Percentiles rank a stretch among this genome's conserved stretches.
phyloP scores from a whole-genome alignment of 2,329 filamentous ascomycete genomes.

The Fusarium sp. region DNA sequence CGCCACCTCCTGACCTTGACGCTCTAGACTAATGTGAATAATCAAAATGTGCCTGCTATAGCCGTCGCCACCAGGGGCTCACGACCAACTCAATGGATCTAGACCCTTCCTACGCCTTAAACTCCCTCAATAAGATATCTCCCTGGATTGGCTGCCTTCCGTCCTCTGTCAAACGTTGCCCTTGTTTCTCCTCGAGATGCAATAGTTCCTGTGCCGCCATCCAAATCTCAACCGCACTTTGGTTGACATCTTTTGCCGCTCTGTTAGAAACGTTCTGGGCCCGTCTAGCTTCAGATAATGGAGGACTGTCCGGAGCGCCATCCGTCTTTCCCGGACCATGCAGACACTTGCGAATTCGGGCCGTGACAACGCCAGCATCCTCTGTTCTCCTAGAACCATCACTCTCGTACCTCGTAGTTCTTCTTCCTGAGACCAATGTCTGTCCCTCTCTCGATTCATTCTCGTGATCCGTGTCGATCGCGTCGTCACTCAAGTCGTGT shows the following conservation, averaged over 20 bases:
- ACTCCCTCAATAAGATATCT: not conserved
- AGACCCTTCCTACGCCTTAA: not conserved
- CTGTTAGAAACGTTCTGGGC: not conserved
- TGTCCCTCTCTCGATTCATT: not conserved
- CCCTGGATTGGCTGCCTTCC: not conserved
- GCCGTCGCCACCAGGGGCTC: not conserved
- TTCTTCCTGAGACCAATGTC: not conserved
- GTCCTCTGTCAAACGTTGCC: not conserved
- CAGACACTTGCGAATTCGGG: slow-evolving; percentile 44
- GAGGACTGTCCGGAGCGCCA: slow-evolving; percentile 15
- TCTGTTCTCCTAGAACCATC: slow-evolving; percentile 41
- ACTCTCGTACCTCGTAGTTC: slow-evolving; percentile 16
- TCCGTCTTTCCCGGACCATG: slow-evolving; percentile 29
- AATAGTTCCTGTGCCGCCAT: slow-evolving; percentile 48
- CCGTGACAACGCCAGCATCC: slow-evolving; percentile 41
- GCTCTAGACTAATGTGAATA: not conserved
- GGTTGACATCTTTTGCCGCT: slow-evolving; percentile 23
- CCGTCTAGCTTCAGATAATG: not conserved
- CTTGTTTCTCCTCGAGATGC: slow-evolving; percentile 34
- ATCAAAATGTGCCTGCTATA: not conserved
- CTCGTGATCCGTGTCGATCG: not conserved
- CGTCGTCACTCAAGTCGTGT: not conserved
- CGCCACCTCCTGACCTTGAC: not conserved
- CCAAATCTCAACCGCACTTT: slow-evolving; percentile 46
- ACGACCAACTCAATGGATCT: not conserved